These are phyloP conservation scores for Phytophthora cactorum DNA, from an alignment of 352 stramenopile genomes.

Conservation along the genomic window DNA sequence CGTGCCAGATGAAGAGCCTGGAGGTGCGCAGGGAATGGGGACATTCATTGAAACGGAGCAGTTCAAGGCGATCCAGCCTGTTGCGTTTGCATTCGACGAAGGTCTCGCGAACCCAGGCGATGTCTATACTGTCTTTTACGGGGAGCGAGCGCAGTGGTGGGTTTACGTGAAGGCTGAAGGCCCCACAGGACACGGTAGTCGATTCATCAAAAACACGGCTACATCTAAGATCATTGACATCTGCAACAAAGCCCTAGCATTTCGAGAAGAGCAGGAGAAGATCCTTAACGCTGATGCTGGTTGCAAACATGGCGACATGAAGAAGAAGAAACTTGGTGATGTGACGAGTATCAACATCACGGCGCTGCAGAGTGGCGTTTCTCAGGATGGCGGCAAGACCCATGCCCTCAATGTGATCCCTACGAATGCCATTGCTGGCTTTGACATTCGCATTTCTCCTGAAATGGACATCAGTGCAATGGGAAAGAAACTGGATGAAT, in stretches of 20 bases:
- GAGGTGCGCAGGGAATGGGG: conserved; percentile 93
- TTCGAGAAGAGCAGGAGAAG: conserved; percentile 91
- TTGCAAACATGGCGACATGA: conserved; percentile 93
- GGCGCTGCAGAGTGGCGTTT: conserved; percentile 91
- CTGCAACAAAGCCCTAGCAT: conserved; percentile 87
- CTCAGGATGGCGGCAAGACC: conserved; percentile 74
- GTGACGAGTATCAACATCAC: conserved; percentile 97
- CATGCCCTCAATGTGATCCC: conserved; percentile 96
- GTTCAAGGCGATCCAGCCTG: conserved; percentile 80
- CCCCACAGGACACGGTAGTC: conserved; percentile 87
- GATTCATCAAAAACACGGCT: conserved; percentile 96
- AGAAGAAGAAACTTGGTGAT: conserved; percentile 94
- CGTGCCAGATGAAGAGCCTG: conserved; percentile 95
- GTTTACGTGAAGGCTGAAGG: conserved; percentile 86
- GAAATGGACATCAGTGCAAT: conserved; percentile 71
- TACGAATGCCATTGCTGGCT: conserved; percentile 87
- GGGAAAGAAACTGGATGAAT: conserved; percentile 86
- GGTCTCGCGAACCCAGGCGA: conserved; percentile 92
- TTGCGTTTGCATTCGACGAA: conserved; percentile 96
- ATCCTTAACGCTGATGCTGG: conserved; percentile 67
- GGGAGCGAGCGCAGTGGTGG: conserved; percentile 94
- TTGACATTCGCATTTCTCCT: conserved; percentile 96
- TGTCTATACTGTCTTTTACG: conserved; percentile 96
- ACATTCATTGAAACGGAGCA: conserved; percentile 84
- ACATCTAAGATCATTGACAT: conserved; percentile 94